Conservation (phyloP, 2,329 filamentous ascomycete genomes). For the Trichophaea hybrida region DNA sequence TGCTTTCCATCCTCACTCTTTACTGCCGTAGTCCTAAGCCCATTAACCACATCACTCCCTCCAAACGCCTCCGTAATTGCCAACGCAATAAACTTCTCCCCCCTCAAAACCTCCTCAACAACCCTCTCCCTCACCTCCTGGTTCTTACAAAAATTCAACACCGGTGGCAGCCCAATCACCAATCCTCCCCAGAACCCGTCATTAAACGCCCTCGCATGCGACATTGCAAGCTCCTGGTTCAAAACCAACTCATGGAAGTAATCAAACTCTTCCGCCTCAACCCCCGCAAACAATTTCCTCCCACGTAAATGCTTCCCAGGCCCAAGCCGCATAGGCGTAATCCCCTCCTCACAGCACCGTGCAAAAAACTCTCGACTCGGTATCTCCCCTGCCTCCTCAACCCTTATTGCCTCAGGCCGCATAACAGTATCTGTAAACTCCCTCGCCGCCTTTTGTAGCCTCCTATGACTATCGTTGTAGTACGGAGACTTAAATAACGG, state of each 20-base stretch:
- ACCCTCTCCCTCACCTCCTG: slow-evolving; percentile 51
- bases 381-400: slow-evolving; percentile 58
- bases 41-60: slow-evolving; percentile 60
- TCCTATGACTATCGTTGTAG: slow-evolving; percentile 59
- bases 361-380: slow-evolving; percentile 40
- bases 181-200: slow-evolving; percentile 81
- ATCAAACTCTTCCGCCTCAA: slow-evolving; percentile 32
- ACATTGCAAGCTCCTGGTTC: slow-evolving; percentile 55
- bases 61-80: slow-evolving; percentile 84
- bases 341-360: slow-evolving; percentile 34
- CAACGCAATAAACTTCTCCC: slow-evolving; percentile 76
- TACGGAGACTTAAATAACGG: slow-evolving; percentile 66
- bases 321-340: slow-evolving; percentile 70
- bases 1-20: slow-evolving; percentile 49
- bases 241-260: slow-evolving; percentile 45
- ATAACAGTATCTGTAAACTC: slow-evolving; percentile 59
- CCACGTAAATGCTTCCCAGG: slow-evolving; percentile 71
- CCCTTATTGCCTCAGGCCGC: slow-evolving; percentile 58
- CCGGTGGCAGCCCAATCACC: slow-evolving; percentile 65
- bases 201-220: slow-evolving; percentile 64
- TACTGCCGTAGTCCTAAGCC: slow-evolving; percentile 55
- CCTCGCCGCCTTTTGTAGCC: slow-evolving; percentile 54
- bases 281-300: slow-evolving; percentile 50
- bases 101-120: slow-evolving; percentile 57
- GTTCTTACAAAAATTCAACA: slow-evolving; percentile 64